phyloP scores from a whole-genome alignment of 805 yeast genomes.

The Yamadazyma tumulicola region DNA sequence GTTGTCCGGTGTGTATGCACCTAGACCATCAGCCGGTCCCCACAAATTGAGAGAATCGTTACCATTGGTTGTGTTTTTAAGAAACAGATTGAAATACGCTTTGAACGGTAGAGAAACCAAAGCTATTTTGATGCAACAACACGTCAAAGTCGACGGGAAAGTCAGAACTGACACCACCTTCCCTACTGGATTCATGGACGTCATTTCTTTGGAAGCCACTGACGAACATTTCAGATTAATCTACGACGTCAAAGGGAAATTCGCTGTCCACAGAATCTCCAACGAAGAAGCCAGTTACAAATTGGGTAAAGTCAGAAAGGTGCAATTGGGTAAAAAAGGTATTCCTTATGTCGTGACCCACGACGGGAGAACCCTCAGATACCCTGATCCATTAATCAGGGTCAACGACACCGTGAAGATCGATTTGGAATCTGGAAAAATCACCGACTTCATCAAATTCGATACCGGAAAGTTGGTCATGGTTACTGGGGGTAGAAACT shows the following conservation, averaged over 20 bases:
- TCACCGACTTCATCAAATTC: slow-evolving; percentile 47
- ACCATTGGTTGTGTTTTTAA: slow-evolving; percentile 93
- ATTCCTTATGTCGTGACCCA: slow-evolving; percentile 98
- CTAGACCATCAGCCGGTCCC: slow-evolving; percentile 99
- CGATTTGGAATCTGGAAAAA: slow-evolving; percentile 94
- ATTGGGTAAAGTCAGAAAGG: slow-evolving; percentile 97
- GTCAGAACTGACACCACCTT: slow-evolving; percentile 97
- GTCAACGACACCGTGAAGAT: slow-evolving; percentile 97
- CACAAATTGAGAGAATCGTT: slow-evolving; percentile 98
- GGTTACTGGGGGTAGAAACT: slow-evolving; percentile 43
- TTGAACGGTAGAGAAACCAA: slow-evolving; percentile 98
- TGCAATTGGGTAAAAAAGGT: slow-evolving; percentile 97
- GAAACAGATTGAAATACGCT: slow-evolving; percentile 99
- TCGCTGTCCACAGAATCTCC: slow-evolving; percentile 98
- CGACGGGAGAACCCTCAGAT: slow-evolving; percentile 99
- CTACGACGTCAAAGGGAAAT: slow-evolving; percentile 98
- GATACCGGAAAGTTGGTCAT: slow-evolving; percentile 40
- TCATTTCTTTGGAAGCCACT: slow-evolving; percentile 94
- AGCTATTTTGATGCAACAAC: slow-evolving; percentile 97
- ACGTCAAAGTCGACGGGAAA: slow-evolving; percentile 97
- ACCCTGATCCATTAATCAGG: slow-evolving; percentile 97
- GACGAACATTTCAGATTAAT: slow-evolving; percentile 99
- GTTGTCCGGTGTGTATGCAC: slow-evolving; percentile 98
- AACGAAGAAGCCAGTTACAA: slow-evolving; percentile 98
- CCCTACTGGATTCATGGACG: slow-evolving; percentile 99